These are phyloP conservation scores for sorghum (Sorghum bicolor) DNA, from an alignment of 176 grass and related monocot species.

Conservation along the genomic window DNA sequence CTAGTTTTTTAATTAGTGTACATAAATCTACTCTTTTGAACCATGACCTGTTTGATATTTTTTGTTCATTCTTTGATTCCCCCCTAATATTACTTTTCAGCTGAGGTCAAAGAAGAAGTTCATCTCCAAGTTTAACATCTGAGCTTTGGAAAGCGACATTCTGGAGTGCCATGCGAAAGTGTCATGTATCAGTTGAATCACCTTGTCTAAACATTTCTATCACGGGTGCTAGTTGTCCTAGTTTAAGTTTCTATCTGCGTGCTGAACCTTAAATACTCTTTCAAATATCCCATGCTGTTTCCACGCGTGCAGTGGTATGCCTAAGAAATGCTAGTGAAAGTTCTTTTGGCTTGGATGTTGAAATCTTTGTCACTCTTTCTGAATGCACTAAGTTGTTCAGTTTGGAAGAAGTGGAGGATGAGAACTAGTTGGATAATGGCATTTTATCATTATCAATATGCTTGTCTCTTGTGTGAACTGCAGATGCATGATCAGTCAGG, in stretches of 20 bases:
- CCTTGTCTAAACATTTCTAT: neutral
- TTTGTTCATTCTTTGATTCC: neutral
- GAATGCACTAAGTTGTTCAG: neutral
- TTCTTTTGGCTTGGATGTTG: neutral
- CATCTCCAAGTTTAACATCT: neutral
- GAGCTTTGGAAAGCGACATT: neutral
- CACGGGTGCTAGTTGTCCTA: neutral
- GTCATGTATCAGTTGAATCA: neutral
- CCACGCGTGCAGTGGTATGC: neutral
- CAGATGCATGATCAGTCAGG: neutral
- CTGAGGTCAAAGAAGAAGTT: conserved; percentile 29
- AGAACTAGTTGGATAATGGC: neutral
- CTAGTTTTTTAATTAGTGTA: neutral
- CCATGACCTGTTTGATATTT: neutral
- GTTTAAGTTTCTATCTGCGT: neutral
- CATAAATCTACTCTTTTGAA: neutral
- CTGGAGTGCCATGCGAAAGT: neutral
- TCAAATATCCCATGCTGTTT: neutral
- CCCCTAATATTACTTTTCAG: neutral
- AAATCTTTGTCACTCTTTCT: neutral
- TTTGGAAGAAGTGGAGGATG: neutral
- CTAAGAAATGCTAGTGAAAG: neutral
- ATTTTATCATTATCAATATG: neutral
- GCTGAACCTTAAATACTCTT: neutral
- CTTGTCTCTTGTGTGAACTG: neutral